These are phyloP conservation scores for Quercus mongolica DNA, from an alignment of 306 rosid species.

Conservation along the genomic window DNA sequence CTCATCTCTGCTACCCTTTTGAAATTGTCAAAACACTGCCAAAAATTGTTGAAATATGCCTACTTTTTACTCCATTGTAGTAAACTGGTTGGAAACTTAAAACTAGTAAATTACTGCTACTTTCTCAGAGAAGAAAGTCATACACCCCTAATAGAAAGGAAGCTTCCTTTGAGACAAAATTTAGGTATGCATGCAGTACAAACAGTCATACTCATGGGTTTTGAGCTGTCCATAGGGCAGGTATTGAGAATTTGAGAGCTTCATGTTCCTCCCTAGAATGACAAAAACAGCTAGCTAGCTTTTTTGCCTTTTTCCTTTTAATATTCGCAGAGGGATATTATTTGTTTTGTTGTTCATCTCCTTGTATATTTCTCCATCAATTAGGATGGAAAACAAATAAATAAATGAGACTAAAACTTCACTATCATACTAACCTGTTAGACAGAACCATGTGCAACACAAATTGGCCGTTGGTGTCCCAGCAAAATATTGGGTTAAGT, in stretches of 20 bases:
- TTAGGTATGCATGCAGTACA: neutral
- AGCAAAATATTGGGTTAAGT: neutral
- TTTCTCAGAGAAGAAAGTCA: no score
- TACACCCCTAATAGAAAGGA: neutral
- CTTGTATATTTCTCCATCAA: neutral
- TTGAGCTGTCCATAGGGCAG: neutral
- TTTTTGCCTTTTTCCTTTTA: neutral
- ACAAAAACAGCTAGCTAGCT: neutral
- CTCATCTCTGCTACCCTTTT: neutral
- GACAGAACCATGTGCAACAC: neutral
- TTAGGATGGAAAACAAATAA: neutral
- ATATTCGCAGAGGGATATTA: neutral
- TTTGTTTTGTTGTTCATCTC: no score
- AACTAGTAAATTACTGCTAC: no score
- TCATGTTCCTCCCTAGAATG: slow-evolving; percentile 4
- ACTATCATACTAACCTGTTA: neutral
- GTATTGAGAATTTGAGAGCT: neutral
- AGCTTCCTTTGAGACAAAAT: neutral
- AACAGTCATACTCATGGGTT: neutral
- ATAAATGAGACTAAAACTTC: neutral
- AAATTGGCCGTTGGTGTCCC: neutral
- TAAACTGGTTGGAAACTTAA: neutral
- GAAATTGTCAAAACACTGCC: neutral
- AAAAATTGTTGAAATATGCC: neutral
- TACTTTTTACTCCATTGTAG: neutral